These are phyloP conservation scores for Mortierella hygrophila DNA, from an alignment of 192 early-diverging fungal species.

Conservation along the genomic window DNA sequence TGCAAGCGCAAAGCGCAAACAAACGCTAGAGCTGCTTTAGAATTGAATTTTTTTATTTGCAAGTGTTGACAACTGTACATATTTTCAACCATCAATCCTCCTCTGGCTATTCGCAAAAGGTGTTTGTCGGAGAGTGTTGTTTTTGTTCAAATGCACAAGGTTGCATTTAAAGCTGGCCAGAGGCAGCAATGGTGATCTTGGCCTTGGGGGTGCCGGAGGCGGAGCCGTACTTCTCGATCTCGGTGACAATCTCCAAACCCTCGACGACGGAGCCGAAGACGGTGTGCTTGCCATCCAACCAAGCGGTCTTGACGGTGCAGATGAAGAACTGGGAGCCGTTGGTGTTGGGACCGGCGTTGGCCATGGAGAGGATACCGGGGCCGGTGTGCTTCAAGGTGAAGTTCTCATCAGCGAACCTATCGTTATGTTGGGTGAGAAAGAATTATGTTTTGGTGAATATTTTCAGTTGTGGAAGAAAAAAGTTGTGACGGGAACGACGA, in stretches of 20 bases:
- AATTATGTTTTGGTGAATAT: not conserved
- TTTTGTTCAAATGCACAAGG: not conserved
- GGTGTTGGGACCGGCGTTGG: slow-evolving; percentile 64
- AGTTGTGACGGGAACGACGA: not conserved
- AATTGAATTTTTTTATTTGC: not conserved
- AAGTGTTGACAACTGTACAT: not conserved
- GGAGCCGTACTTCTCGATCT: slow-evolving; percentile 72
- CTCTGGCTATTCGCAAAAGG: not conserved
- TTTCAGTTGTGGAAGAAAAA: not conserved
- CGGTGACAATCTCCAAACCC: slow-evolving; percentile 76
- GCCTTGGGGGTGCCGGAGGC: slow-evolving; percentile 63
- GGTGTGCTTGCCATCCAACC: slow-evolving; percentile 92
- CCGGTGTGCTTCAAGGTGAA: slow-evolving; percentile 73
- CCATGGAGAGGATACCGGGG: slow-evolving; percentile 83
- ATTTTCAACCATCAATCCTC: not conserved
- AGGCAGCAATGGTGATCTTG: slow-evolving; percentile 71
- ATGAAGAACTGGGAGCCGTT: slow-evolving; percentile 72
- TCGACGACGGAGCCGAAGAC: slow-evolving; percentile 82
- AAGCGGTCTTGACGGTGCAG: slow-evolving; percentile 82
- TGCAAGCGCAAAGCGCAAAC: no score
- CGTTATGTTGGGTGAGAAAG: not conserved
- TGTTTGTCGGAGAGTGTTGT: not conserved
- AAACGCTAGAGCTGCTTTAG: not conserved
- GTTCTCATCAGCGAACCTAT: slow-evolving; percentile 74
- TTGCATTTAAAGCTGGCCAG: slow-evolving; percentile 71